A percentile compares a stretch with the other conserved stretches of the same genome.
Conservation (phyloP, 129 eudicot genomes). For the Gnaphalium uliginosum region DNA sequence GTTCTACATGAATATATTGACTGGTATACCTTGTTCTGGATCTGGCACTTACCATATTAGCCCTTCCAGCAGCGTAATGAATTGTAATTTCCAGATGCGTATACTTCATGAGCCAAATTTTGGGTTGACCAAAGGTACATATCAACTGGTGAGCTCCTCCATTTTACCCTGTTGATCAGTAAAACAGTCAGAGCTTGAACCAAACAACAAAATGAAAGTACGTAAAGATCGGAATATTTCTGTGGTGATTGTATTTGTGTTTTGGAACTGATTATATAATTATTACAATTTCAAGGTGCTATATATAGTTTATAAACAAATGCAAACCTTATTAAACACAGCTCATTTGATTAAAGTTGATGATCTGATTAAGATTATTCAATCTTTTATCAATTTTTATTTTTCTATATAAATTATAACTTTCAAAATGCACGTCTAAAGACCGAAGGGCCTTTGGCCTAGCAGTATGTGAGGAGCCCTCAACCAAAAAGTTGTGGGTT, state of each 20-base stretch:
- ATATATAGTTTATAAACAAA: too few species aligned
- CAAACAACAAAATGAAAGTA: neutral
- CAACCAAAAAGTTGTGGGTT: neutral
- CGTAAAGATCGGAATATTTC: neutral
- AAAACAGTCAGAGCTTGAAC: neutral
- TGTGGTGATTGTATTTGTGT: neutral
- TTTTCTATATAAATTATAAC: too few species aligned
- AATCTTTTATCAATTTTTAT: neutral
- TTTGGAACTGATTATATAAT: neutral
- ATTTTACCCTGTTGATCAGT: conserved; percentile 60
- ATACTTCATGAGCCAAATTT: neutral
- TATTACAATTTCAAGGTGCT: neutral
- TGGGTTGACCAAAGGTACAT: conserved; percentile 6
- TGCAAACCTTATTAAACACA: neutral
- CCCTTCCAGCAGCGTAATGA: neutral
- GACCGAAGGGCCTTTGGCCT: neutral
- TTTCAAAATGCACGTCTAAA: conserved; percentile 43
- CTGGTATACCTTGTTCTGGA: neutral
- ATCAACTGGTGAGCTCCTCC: conserved; percentile 75
- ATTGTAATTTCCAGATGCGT: neutral
- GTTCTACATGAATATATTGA: neutral
- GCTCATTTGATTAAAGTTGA: neutral
- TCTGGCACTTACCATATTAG: neutral
- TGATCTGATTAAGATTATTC: neutral
- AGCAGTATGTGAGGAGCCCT: neutral